Evolutionary conservation across 768 basidiomycete genomes (phyloP), one percentile per base, ranked within the genome.

Genomic region (Psilocybe cyanescens): DNA sequence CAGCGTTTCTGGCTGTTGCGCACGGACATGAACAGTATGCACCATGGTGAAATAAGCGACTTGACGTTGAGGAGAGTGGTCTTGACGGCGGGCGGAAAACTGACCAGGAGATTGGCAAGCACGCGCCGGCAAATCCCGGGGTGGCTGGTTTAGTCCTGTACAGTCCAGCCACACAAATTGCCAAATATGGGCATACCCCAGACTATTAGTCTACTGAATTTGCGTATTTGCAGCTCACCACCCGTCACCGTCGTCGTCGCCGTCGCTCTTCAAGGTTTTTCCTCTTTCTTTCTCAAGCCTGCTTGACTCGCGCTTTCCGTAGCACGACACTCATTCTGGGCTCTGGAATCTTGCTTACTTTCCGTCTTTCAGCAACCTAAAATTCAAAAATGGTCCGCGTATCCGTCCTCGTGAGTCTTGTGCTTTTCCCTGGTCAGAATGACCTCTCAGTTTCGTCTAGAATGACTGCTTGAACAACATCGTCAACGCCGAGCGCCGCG

Each of bases 401-500:
- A 57, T 93, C 92, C 67, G 93, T 94, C 71, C 82, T 95, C 65
- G 92, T 82, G 86, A 86, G 85, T 92, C 80, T 72, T 75, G 11
- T 17, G 3, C 3, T 8, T 8, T 46, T 33, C 1, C 17, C 8
- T 8, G 3, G 14, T 28, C n/a, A 9, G 7, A 31, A 2, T n/a
- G 29, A 47, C 31, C 29, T 35, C 56, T 57, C 3, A 57, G 8
- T 8, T 9, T 7, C n/a, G 11, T n/a, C 14, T 33, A 82, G 81
- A 83, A 83, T 67, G 82, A 83, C 72, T 81, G 79, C 77, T 71
- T 83, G 87, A 98, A 97, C 88, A 97, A 93, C 87, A 97, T 98
- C 68, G 94, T 97, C 89, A 99, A 99, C 69, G 97, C 97, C 73
- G 97, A 99, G 84, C 94, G 95, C 75, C 93, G 95, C 74, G 97